These are phyloP conservation scores for Beauveria asiatica DNA, from an alignment of 2,329 filamentous ascomycete species.

Conservation along the genomic window DNA sequence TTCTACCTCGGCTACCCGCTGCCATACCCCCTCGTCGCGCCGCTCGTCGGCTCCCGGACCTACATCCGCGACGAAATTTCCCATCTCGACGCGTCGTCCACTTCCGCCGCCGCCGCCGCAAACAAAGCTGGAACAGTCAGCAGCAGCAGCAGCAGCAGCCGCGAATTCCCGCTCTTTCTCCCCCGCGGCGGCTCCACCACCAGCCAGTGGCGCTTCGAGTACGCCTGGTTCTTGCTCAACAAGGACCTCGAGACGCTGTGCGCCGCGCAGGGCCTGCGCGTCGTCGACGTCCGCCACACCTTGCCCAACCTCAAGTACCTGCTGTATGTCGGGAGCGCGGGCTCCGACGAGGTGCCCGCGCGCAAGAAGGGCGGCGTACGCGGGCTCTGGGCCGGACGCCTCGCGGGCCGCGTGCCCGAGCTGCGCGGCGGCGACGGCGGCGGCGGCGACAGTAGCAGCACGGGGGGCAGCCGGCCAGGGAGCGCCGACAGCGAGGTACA, in stretches of 20 bases:
- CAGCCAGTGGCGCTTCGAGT: constrained; percentile 86
- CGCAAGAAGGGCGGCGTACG: constrained; percentile 53
- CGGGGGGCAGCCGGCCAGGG: constrained; percentile 31
- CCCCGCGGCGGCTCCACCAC: constrained; percentile 51
- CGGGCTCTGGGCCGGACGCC: constrained; percentile 45
- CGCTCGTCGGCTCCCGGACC: constrained; percentile 65
- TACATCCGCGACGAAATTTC: constrained; percentile 69
- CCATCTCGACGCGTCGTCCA: constrained; percentile 27
- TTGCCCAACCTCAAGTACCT: constrained; percentile 91
- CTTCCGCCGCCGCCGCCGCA: too few relatives aligned
- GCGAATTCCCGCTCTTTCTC: constrained; percentile 73
- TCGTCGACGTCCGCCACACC: constrained; percentile 86
- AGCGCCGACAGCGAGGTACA: constrained; percentile 35
- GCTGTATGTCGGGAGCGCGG: constrained; percentile 80
- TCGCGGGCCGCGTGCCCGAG: constrained; percentile 25
- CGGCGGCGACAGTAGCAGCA: constrained; percentile 32
- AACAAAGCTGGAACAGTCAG: background rate
- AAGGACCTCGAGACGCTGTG: constrained; percentile 77
- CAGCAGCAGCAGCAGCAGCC: constrained; percentile 26
- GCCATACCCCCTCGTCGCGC: constrained; percentile 63
- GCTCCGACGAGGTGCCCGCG: constrained; percentile 54
- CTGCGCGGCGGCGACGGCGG: constrained; percentile 26
- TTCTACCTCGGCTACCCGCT: constrained; percentile 73
- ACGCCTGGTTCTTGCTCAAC: constrained; percentile 92
- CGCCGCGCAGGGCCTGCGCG: constrained; percentile 59